Conservation (phyloP, 441 rosid genomes). For the Erodium chrysanthum region DNA sequence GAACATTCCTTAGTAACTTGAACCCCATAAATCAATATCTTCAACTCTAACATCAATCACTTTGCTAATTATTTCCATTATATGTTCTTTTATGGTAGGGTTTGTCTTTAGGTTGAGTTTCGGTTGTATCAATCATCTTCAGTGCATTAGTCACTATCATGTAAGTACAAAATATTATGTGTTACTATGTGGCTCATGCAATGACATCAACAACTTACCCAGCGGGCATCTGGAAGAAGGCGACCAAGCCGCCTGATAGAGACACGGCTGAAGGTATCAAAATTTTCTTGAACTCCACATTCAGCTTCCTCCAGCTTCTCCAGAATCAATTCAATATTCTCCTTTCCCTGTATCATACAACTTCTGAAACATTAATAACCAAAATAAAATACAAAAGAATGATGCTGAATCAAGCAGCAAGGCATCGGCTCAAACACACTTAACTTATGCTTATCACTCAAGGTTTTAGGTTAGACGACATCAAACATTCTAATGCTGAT, state of each 20-base stretch:
- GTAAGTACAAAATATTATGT: not conserved
- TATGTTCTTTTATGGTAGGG: not conserved
- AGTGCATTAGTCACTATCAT: not conserved
- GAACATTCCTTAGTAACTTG: not conserved
- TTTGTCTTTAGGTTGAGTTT: not conserved
- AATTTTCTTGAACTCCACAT: conserved; percentile 34
- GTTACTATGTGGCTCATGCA: not conserved
- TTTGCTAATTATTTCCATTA: not conserved
- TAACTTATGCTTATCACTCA: not conserved
- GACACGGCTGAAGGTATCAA: conserved; percentile 42
- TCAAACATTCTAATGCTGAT: not conserved
- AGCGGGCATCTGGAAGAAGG: conserved; percentile 69
- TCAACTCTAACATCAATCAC: not conserved
- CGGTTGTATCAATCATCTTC: not conserved
- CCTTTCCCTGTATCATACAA: conserved; percentile 45
- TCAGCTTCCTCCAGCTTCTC: conserved; percentile 38
- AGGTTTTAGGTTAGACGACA: not conserved
- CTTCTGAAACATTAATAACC: not conserved
- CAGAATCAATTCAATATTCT: conserved; percentile 42
- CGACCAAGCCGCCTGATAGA: conserved; percentile 70
- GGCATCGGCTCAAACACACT: not conserved
- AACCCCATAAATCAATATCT: not conserved
- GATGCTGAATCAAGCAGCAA: conserved; percentile 1
- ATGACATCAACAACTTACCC: conserved; percentile 38
- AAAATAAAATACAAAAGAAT: not conserved